Evolutionary conservation across 228 moss, liverwort and hornwort species (phyloP).

Genomic region (Sphagnum fallax): DNA sequence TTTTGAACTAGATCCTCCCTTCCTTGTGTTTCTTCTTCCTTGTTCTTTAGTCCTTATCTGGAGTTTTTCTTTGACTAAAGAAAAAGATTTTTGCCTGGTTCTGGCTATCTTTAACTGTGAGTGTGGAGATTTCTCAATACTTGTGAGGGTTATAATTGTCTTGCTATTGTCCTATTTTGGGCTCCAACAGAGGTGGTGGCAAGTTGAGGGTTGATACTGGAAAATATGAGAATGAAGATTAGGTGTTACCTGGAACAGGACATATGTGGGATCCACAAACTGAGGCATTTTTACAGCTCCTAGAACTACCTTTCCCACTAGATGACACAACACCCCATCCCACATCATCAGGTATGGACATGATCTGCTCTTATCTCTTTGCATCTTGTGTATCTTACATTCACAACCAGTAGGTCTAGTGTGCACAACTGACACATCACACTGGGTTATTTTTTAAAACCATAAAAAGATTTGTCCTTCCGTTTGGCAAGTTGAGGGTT

Average conservation of each 20-base stretch:
- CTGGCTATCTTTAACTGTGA: no score
- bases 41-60: no score
- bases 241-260: constrained; percentile 21
- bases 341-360: not conserved
- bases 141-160: no score
- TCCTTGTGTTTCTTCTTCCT: no score
- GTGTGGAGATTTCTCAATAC: no score
- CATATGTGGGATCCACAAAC: constrained; percentile 77
- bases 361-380: not conserved
- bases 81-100: no score
- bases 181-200: no score
- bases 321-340: constrained; percentile 23
- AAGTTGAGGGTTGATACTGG: no score
- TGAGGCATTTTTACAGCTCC: constrained; percentile 45
- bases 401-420: not conserved
- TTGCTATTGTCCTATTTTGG: no score
- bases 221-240: not conserved
- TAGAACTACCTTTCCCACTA: constrained; percentile 63
- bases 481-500: not conserved
- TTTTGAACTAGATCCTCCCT: no score
- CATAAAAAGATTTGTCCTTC: not conserved
- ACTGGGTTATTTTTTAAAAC: not conserved
- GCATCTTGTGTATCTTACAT: not conserved
- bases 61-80: no score
- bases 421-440: not conserved